Evolutionary conservation across 2,329 filamentous ascomycete species (phyloP), one percentile per base, ranked within the genome.

Genomic region (Aspergillus carbonarius): DNA sequence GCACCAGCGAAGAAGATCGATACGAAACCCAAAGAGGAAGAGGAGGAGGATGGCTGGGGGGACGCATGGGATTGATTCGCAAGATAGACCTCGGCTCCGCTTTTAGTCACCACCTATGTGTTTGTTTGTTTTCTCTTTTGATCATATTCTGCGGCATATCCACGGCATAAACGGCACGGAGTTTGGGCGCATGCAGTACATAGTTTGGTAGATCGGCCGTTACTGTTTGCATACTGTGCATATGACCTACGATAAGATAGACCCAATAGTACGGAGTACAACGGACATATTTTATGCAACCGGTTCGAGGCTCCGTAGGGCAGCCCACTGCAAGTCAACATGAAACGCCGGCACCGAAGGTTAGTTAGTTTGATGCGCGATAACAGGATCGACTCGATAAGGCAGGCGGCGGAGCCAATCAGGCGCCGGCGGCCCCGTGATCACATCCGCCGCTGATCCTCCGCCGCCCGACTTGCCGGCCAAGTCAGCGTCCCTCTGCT

Each of bases 1-100:
- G 72, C 79, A 0, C 73, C 70, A 1, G 76, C 83, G 0, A 92
- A 91, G 77, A 90, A 88, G 75, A 85, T 91, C 62, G 84, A 90
- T 67, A 82, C 85, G 67, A 87, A 85, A 67, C 88, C 88, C 1
- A 73, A 79, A 68, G 68, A 78, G 35, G 70, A 74, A 35, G 69
- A 69, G 27, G 69, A 66, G 20, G 78, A 81, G 61, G 78, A 82
- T 66, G 77, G 74, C 20, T 81, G 79, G 78, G 79, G 79, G 20
- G 78, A 78, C 65, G 79, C 77, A 32, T 81, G 78, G 78, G 78
- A 80, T 62, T 81, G 67, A 65, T 30, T 5, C 15, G n/a, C 35
- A 27, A 18, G 7, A 48, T 48, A 17, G 15, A 5, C 17, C 25
- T 58, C 34, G 25, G 25, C 25, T 27, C 23, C 7, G 4, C 25